Evolutionary conservation across 495 filamentous ascomycete species (phyloP).

Genomic region (Sphaerosporella brunnea): DNA sequence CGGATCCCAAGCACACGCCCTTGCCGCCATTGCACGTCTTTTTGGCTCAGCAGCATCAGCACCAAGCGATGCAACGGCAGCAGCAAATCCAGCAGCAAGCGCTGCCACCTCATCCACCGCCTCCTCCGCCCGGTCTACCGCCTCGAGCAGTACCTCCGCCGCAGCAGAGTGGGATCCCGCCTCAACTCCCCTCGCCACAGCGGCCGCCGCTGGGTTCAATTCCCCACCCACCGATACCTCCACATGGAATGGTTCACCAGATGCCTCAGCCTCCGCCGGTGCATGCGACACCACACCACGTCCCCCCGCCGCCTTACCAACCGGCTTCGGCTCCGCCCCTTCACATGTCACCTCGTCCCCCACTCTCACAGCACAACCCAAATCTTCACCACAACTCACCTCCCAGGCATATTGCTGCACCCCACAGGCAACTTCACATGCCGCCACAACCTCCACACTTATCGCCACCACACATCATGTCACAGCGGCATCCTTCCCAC

Average conservation of each 20-base stretch:
- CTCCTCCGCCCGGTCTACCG: not conserved
- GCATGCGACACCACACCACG: not conserved
- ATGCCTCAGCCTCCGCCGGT: not conserved
- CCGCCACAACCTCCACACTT: slow-evolving; percentile 8
- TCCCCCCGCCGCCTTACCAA: slow-evolving; percentile 1
- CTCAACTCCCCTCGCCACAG: not conserved
- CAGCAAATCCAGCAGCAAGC: slow-evolving; percentile 18
- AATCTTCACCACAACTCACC: slow-evolving; percentile 18
- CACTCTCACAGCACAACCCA: slow-evolving; percentile 6
- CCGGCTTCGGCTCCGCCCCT: slow-evolving; percentile 11
- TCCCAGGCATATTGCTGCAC: slow-evolving; percentile 12
- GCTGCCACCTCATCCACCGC: slow-evolving; percentile 11
- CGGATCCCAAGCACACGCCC: slow-evolving; percentile 16
- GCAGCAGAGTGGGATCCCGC: not conserved
- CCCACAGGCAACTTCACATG: slow-evolving; percentile 14
- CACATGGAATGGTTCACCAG: slow-evolving; percentile 1
- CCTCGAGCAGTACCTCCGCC: not conserved
- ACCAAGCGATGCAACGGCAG: slow-evolving; percentile 11
- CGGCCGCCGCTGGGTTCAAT: not conserved
- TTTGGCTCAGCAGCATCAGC: slow-evolving; percentile 19
- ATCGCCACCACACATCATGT: slow-evolving; percentile 7
- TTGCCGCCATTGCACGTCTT: slow-evolving; percentile 21
- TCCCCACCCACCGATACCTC: slow-evolving; percentile 3
- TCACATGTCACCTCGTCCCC: not conserved
- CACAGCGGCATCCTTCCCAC: slow-evolving; percentile 19